Conservation (phyloP, 306 rosid genomes). For the Astragalus membranaceus region DNA sequence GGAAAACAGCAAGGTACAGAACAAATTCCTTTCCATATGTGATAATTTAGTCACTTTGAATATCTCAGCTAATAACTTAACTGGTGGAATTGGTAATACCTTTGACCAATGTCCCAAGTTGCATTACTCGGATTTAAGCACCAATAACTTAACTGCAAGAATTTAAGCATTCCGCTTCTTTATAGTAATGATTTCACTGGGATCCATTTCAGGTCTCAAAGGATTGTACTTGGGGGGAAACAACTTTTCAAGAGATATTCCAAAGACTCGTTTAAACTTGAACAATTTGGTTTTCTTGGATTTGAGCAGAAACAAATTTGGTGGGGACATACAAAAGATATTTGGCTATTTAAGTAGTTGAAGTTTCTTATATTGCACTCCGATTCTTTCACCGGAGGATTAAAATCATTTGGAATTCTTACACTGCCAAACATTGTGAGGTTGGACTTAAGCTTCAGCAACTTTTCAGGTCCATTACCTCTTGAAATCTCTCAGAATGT, state of each 20-base stretch:
- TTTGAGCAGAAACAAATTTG: conserved; percentile 65
- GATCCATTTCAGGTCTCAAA: conserved; percentile 44
- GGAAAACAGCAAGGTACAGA: too few species aligned
- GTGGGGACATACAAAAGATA: conserved; percentile 59
- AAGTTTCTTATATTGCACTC: conserved; percentile 63
- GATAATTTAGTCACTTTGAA: conserved; percentile 44
- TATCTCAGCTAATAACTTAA: conserved; percentile 57
- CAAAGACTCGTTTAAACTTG: conserved; percentile 51
- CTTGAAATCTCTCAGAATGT: conserved; percentile 51
- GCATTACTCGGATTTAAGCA: conserved; percentile 80
- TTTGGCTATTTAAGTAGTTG: conserved; percentile 58
- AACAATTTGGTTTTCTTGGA: conserved; percentile 67
- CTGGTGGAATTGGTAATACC: conserved; percentile 42
- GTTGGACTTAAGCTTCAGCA: conserved; percentile 66
- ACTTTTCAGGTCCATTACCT: conserved; percentile 74
- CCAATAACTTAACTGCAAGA: conserved; percentile 63
- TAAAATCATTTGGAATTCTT: conserved; percentile 62
- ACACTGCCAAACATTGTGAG: conserved; percentile 45
- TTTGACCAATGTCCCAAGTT: conserved; percentile 58
- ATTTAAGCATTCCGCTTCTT: conserved; percentile 44
- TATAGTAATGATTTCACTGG: conserved; percentile 58
- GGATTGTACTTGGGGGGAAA: conserved; percentile 66
- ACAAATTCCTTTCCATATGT: conserved; percentile 67
- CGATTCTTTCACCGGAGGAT: conserved; percentile 63
- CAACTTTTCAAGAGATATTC: conserved; percentile 60